These are phyloP conservation scores for Keithomyces neogunnii DNA, from an alignment of 2,329 filamentous ascomycete genomes.

Conservation along the genomic window DNA sequence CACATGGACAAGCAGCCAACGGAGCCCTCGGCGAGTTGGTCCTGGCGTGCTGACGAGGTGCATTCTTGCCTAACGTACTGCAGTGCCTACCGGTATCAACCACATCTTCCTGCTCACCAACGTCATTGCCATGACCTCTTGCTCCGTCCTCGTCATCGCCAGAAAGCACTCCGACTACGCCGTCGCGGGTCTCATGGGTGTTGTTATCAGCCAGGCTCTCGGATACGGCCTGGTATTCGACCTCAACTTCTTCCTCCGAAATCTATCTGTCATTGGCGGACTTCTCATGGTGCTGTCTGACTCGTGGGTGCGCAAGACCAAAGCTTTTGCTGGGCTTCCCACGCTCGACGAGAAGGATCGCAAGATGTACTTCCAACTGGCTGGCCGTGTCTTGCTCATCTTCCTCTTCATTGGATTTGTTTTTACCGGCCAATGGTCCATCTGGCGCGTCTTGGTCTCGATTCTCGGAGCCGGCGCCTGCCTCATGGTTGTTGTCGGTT, in stretches of 20 bases:
- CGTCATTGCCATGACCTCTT: slow-evolving; percentile 76
- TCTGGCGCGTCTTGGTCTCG: slow-evolving; percentile 81
- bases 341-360: slow-evolving; percentile 97
- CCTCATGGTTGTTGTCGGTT: slow-evolving; percentile 97
- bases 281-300: slow-evolving; percentile 97
- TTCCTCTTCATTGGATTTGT: slow-evolving; percentile 97
- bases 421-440: slow-evolving; percentile 85
- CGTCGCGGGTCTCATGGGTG: slow-evolving; percentile 78
- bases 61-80: not conserved
- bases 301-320: slow-evolving; percentile 92
- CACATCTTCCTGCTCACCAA: slow-evolving; percentile 90
- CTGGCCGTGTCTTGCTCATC: slow-evolving; percentile 88
- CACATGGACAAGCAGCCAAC: not conserved
- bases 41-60: not conserved
- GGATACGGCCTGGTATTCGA: slow-evolving; percentile 98
- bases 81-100: slow-evolving; percentile 81
- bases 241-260: slow-evolving; percentile 99
- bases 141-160: slow-evolving; percentile 79
- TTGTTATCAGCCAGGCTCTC: slow-evolving; percentile 87
- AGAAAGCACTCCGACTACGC: slow-evolving; percentile 92
- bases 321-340: slow-evolving; percentile 90
- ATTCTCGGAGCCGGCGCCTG: slow-evolving; percentile 81
- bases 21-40: too few relatives aligned
- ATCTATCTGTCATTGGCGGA: slow-evolving; percentile 93
- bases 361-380: slow-evolving; percentile 99